Base-by-base conservation (phyloP, 2,329 filamentous ascomycete species). In the Aspergillus costaricaensis region DNA sequence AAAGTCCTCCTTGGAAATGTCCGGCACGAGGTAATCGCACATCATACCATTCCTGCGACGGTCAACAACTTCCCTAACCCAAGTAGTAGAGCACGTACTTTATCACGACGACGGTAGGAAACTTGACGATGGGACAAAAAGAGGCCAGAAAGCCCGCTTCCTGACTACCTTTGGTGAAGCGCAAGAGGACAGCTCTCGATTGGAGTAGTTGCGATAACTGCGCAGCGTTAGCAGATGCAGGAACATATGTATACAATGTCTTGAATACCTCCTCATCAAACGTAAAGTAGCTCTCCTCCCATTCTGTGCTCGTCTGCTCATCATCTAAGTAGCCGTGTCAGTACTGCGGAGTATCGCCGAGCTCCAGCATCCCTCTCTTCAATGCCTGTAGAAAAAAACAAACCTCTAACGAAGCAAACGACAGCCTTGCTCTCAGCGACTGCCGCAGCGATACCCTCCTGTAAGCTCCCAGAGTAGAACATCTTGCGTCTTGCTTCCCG, bases 61-160 rank as follows among this genome's bases (percentile, higher is more conserved):
- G 61, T 71, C 61, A 72, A 62, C 60, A 36, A 19, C 15, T 39
- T 12, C 15, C 39, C 25, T 0, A 52, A 19, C 7, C 4, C 17
- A 17, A n/a, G 43, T 15, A 36, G 25, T 3, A 43, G n/a, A 9
- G 38, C 36, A 60, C 83, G 55, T 79, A 89, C 85, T 88, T 86
- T 67, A 96, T 93, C 19, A 96, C 81, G 15, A 96, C 84, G 8
- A 96, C 77, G 1, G 90, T 90, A 0, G 94, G 93, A n/a, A 87
- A 86, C 66, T 86, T 86, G 1, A 86, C 84, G n/a, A 96, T 80
- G 0, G 91, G 91, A 69, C 91, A 96, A 69, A 96, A 91, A 49
- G 91, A 91, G 9, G 88, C 85, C 14, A 98, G 81, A 70, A 92
- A 96, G 5, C 85, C 87, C 9, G 92, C 92, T 79, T 96, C 92